A percentile compares a stretch with the other conserved stretches of the same genome.
Evolutionary conservation across 176 grass and related monocot genomes (phyloP).

Genomic region (Typha latifolia): DNA sequence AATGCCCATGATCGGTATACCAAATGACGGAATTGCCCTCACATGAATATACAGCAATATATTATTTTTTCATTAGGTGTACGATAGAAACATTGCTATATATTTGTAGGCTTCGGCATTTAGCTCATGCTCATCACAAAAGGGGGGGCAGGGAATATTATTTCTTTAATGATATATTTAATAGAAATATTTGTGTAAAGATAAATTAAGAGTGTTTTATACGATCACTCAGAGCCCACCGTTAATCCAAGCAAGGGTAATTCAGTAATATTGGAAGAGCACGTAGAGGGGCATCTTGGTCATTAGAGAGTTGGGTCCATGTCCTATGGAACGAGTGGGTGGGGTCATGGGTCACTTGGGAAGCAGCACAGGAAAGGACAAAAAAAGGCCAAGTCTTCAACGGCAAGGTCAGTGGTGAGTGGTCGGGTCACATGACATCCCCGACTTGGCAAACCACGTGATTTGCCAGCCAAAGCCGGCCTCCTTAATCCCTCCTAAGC

Average conservation of each 20-base stretch:
- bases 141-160: too few species aligned
- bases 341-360: conserved; percentile 6
- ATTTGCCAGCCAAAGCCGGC: conserved; percentile 14
- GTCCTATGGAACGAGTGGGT: too few species aligned
- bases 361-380: neutral
- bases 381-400: conserved; percentile 12
- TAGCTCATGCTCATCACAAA: too few species aligned
- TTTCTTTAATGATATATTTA: too few species aligned
- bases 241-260: too few species aligned
- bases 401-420: too few species aligned
- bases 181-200: too few species aligned
- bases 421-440: neutral
- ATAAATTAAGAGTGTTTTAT: too few species aligned
- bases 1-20: neutral
- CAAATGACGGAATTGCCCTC: conserved; percentile 31
- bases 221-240: too few species aligned
- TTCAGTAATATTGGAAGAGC: too few species aligned
- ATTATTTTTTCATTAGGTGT: neutral
- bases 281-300: conserved; percentile 14
- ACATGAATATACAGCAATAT: neutral
- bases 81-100: too few species aligned
- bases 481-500: neutral
- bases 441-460: neutral
- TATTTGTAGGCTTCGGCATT: neutral
- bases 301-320: neutral